phyloP scores from a whole-genome alignment of 2,329 filamentous ascomycete genomes.

The Trichoderma polysporum region DNA sequence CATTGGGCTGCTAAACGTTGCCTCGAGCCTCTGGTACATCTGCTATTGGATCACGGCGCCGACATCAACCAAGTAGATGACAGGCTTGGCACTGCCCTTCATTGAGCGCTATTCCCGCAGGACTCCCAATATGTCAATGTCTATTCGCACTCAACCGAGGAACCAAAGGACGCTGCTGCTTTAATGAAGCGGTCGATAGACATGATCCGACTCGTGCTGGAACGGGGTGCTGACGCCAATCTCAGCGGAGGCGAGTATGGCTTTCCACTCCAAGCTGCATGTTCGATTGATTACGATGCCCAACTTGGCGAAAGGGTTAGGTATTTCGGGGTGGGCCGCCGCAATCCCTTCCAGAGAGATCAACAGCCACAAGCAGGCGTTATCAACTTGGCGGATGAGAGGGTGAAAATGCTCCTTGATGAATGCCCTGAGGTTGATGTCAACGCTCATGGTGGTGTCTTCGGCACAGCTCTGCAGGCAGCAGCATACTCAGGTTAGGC shows the following conservation, averaged over 20 bases:
- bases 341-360: too few species aligned
- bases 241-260: constrained; percentile 5
- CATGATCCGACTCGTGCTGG: constrained; percentile 11
- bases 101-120: not conserved
- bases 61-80: not conserved
- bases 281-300: not conserved
- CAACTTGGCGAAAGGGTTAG: too few species aligned
- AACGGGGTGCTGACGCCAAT: constrained; percentile 4
- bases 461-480: constrained; percentile 23
- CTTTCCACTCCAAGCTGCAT: constrained; percentile 23
- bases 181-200: not conserved
- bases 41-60: not conserved
- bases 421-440: constrained; percentile 6
- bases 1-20: too few species aligned
- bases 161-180: too few species aligned
- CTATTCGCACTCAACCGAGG: too few species aligned
- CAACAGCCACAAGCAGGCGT: not conserved
- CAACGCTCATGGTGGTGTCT: constrained; percentile 18
- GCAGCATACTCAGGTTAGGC: constrained; percentile 17
- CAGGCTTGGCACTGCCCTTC: not conserved
- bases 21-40: not conserved
- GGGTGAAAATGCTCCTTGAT: not conserved
- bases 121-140: too few species aligned
- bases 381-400: not conserved
- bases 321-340: too few species aligned